A percentile compares a stretch with the other conserved stretches of the same genome.
Conservation (phyloP, 129 eudicot genomes). For the carrot (Daucus carota) region DNA sequence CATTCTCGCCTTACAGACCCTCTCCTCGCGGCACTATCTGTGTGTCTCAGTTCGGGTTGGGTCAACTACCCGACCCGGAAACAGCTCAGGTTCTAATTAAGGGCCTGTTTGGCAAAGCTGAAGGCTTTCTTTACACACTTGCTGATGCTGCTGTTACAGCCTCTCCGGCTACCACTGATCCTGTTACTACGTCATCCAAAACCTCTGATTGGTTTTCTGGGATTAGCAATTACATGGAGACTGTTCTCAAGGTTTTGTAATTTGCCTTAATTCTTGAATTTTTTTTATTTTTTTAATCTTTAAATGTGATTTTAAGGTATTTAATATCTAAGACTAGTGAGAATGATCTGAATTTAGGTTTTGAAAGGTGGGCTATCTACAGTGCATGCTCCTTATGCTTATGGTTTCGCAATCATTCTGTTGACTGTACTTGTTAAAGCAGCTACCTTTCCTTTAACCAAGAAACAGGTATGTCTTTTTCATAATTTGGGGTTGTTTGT, state of each 20-base stretch:
- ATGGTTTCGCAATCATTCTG: slow-evolving; percentile 82
- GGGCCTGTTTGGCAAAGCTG: slow-evolving; percentile 57
- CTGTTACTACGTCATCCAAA: slow-evolving; percentile 28
- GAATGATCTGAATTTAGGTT: slow-evolving; percentile 33
- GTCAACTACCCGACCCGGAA: slow-evolving; percentile 54
- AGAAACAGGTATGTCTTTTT: slow-evolving; percentile 28
- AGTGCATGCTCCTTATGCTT: slow-evolving; percentile 72
- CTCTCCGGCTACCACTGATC: slow-evolving; percentile 20
- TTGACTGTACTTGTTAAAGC: slow-evolving; percentile 81
- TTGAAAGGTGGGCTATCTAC: slow-evolving; percentile 75
- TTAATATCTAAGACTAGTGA: not conserved
- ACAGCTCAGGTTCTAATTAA: slow-evolving; percentile 21
- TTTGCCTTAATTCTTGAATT: not conserved
- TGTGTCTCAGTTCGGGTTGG: not conserved
- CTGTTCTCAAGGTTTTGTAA: slow-evolving; percentile 64
- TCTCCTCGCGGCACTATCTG: not conserved
- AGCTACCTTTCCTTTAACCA: slow-evolving; percentile 78
- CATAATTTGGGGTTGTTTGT: slow-evolving; percentile 14
- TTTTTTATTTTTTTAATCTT: not conserved
- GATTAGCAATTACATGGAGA: slow-evolving; percentile 67
- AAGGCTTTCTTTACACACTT: slow-evolving; percentile 62
- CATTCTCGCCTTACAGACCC: not conserved
- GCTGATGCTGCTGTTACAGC: slow-evolving; percentile 78
- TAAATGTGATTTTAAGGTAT: not conserved
- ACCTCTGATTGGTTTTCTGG: slow-evolving; percentile 85